These are phyloP conservation scores for Ophiostoma angusticollis DNA, from an alignment of 2,329 filamentous ascomycete species.

Conservation along the genomic window DNA sequence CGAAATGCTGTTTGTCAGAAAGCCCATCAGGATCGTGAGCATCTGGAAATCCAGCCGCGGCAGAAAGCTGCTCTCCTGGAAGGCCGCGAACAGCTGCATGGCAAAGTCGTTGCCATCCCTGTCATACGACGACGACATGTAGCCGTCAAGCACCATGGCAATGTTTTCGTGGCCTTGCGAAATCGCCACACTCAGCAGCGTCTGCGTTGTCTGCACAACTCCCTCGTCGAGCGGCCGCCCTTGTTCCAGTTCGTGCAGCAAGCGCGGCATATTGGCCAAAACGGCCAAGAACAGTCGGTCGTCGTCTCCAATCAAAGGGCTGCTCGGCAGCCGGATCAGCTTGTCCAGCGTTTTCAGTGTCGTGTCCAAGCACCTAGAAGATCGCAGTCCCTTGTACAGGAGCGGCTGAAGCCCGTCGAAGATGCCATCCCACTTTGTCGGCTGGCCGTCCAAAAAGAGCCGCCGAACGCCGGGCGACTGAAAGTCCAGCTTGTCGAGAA, in stretches of 20 bases:
- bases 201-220: conserved; percentile 50
- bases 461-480: conserved; percentile 54
- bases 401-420: conserved; percentile 81
- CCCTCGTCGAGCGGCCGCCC: conserved; percentile 32
- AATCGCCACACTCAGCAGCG: conserved; percentile 61
- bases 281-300: conserved; percentile 71
- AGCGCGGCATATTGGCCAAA: conserved; percentile 83
- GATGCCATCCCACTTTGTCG: conserved; percentile 72
- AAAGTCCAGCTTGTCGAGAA: conserved; percentile 75
- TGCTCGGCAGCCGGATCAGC: conserved; percentile 66
- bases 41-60: conserved; percentile 72
- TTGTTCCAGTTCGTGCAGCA: conserved; percentile 68
- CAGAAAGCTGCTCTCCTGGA: conserved; percentile 61
- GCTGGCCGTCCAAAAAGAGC: conserved; percentile 64
- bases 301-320: conserved; percentile 68
- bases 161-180: conserved; percentile 56
- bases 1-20: conserved; percentile 74
- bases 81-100: conserved; percentile 55
- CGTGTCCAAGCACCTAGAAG: conserved; percentile 65
- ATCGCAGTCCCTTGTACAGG: conserved; percentile 84
- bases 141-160: conserved; percentile 55
- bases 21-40: conserved; percentile 79
- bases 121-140: conserved; percentile 53
- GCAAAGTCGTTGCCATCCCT: conserved; percentile 61
- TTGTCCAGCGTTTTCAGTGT: conserved; percentile 68